phyloP scores from a whole-genome alignment of 2,329 filamentous ascomycete species.

The Aureobasidium sp. region DNA sequence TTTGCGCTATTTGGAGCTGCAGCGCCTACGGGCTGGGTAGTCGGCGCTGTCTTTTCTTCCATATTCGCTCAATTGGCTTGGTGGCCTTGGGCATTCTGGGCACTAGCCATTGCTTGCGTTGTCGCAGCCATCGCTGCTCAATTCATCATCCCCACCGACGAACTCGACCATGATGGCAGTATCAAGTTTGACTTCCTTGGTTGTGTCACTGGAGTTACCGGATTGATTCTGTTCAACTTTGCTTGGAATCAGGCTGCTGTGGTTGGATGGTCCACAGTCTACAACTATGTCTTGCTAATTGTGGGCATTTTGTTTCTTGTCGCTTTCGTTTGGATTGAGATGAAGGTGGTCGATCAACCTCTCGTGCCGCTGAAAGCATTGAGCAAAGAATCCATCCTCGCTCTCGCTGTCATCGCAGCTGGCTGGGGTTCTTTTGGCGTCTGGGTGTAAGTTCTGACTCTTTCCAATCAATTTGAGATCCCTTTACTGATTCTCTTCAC shows the following conservation, averaged over 20 bases:
- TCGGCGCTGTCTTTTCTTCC: conserved; percentile 29
- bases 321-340: conserved; percentile 48
- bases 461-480: too few relatives aligned
- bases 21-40: conserved; percentile 30
- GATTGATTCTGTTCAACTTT: conserved; percentile 59
- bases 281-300: conserved; percentile 49
- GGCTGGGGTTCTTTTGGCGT: background rate
- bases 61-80: conserved; percentile 27
- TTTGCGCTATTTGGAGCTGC: conserved; percentile 33
- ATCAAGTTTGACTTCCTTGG: conserved; percentile 35
- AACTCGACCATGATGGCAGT: background rate
- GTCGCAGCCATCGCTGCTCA: conserved; percentile 31
- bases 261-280: conserved; percentile 49
- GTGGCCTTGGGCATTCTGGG: conserved; percentile 37
- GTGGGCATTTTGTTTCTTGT: conserved; percentile 47
- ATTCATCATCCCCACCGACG: conserved; percentile 29
- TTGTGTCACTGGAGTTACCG: conserved; percentile 44
- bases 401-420: background rate
- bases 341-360: conserved; percentile 39
- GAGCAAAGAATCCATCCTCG: conserved; percentile 22
- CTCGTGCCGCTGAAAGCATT: conserved; percentile 24
- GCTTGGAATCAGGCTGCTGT: conserved; percentile 56
- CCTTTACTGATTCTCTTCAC: too few relatives aligned
- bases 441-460: background rate
- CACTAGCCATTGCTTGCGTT: conserved; percentile 34